Evolutionary conservation across 2,329 filamentous ascomycete species (phyloP), one percentile per base, ranked within the genome.

Genomic region (Ceratocystis huliohia): DNA sequence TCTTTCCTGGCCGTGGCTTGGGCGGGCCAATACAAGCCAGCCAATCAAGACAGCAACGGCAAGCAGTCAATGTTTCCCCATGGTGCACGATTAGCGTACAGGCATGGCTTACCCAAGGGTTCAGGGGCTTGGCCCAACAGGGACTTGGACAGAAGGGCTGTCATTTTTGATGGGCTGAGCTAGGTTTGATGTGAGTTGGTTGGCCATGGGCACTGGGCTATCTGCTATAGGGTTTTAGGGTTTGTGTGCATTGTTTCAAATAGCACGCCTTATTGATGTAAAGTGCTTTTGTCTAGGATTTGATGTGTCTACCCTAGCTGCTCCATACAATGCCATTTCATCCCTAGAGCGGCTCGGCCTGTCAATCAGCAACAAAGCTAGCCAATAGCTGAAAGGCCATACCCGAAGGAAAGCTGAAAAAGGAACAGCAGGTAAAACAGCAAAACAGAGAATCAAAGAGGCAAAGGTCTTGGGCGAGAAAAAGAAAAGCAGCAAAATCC

Each of bases 321-420:
- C 33, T 10, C 8, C 7, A 37, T 37, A 57, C 17, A 8, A 33
- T 57, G 53, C 53, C 53, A 57, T 33, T 57, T 17, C 33, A 33
- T 57, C 53, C 53, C 28, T 57, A 33, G 53, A 30, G 53, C 53
- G 53, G 53, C 53, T 57, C 53, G 22, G 28, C 53, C 53, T 57
- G 53, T 57, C 53, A 57, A 37, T 37, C 33, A 37, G 2, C 33
- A 37, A 33, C 10, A 57, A 57, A 15, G 53, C 30, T 5, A 33
- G 30, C 33, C 46, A 48, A 20, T 13, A 57, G 53, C 53, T 57
- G 53, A 57, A 17, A 30, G 13, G 28, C 3, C 3, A 57, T 17
- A 28, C 25, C 25, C 7, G 30, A 57, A 37, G 28, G 7, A 7
- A 57, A 57, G 28, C 28, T 57, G 28, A 57, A 57, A 57, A 57